A percentile compares a stretch with the other conserved stretches of the same genome.
phyloP scores from a whole-genome alignment of 495 filamentous ascomycete species.

The Trichoderma orchidacearum region DNA sequence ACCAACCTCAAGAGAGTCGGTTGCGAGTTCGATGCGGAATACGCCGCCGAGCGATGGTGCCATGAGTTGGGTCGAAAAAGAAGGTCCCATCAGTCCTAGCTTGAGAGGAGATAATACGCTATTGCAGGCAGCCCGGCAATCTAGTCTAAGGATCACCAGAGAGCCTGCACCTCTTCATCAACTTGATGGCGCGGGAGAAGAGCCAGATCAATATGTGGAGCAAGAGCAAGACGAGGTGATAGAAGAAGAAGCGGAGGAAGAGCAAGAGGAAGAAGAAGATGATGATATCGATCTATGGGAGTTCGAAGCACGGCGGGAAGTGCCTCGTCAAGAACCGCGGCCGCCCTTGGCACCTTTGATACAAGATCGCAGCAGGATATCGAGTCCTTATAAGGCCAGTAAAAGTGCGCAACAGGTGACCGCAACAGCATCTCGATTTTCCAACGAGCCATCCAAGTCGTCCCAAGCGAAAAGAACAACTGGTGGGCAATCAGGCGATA shows the following conservation, averaged over 20 bases:
- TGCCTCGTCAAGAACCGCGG: constrained; percentile 18
- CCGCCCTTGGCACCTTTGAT: constrained; percentile 30
- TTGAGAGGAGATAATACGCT: not conserved
- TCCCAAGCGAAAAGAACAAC: not conserved
- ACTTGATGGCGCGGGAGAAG: constrained; percentile 3
- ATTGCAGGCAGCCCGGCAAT: not conserved
- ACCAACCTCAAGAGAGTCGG: not conserved
- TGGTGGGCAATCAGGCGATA: not conserved
- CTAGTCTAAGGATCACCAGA: not conserved
- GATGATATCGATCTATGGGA: constrained; percentile 32
- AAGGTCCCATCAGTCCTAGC: not conserved
- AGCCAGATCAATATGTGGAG: too few species aligned
- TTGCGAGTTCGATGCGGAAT: constrained; percentile 10
- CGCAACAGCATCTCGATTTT: too few species aligned
- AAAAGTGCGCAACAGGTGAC: constrained; percentile 1
- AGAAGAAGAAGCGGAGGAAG: constrained; percentile 1
- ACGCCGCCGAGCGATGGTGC: constrained; percentile 12
- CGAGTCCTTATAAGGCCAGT: constrained; percentile 25
- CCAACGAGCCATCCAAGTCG: not conserved
- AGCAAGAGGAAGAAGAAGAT: constrained; percentile 10
- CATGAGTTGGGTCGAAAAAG: constrained; percentile 18
- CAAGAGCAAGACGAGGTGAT: not conserved
- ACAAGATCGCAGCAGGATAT: constrained; percentile 22
- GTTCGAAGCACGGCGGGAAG: constrained; percentile 26
- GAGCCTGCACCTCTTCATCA: not conserved